Conservation (phyloP, 495 filamentous ascomycete genomes). For the Hypoxylon fuscum region DNA sequence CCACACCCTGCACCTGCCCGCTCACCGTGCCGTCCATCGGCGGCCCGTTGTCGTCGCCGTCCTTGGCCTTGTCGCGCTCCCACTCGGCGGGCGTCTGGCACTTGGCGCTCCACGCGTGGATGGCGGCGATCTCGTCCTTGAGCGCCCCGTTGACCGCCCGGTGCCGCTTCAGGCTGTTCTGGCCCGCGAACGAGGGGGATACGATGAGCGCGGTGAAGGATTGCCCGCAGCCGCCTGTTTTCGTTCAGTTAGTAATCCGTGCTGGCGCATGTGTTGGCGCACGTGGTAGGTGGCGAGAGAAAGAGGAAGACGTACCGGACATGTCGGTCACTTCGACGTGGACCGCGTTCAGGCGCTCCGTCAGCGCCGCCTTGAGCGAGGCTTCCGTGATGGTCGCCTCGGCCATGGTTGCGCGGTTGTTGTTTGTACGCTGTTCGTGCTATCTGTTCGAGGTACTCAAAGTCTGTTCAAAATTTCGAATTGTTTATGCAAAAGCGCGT, state of each 20-base stretch:
- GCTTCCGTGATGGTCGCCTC: slow-evolving; percentile 72
- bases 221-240: slow-evolving; percentile 93
- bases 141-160: slow-evolving; percentile 86
- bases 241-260: slow-evolving; percentile 10
- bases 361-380: slow-evolving; percentile 72
- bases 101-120: slow-evolving; percentile 98
- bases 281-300: neutral
- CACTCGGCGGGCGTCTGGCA: slow-evolving; percentile 96
- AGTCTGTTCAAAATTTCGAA: no score
- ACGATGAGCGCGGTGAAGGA: slow-evolving; percentile 94
- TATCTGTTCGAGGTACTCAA: no score
- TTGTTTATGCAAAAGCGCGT: no score
- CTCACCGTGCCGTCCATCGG: slow-evolving; percentile 53
- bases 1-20: slow-evolving; percentile 53
- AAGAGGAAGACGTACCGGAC: slow-evolving; percentile 71
- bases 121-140: slow-evolving; percentile 91
- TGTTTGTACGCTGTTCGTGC: no score
- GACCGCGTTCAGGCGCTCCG: slow-evolving; percentile 75
- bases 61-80: slow-evolving; percentile 70
- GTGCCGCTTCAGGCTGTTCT: slow-evolving; percentile 86
- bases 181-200: slow-evolving; percentile 84
- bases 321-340: slow-evolving; percentile 94
- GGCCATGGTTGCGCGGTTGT: slow-evolving; percentile 54
- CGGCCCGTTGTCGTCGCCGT: no score
- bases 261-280: neutral